Evolutionary conservation across 495 filamentous ascomycete genomes (phyloP).

Genomic region (Lindgomyces ingoldianus): DNA sequence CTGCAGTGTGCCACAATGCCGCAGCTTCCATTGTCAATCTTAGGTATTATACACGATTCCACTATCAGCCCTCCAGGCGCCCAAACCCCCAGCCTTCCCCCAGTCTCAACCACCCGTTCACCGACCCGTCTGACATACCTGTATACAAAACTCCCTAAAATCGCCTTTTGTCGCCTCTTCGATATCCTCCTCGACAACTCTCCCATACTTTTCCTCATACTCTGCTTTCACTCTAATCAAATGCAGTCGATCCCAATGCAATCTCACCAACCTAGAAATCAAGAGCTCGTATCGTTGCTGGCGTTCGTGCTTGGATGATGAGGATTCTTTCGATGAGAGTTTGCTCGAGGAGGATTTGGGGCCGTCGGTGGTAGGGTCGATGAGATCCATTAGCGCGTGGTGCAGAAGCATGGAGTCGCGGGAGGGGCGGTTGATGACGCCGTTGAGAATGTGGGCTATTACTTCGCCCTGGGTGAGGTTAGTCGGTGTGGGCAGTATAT

Average conservation of each 20-base stretch:
- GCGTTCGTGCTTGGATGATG: constrained; percentile 32
- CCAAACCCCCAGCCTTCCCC: too few relatives aligned
- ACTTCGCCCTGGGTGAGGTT: constrained; percentile 72
- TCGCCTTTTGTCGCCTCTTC: constrained; percentile 43
- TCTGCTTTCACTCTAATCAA: constrained; percentile 42
- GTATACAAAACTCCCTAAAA: constrained; percentile 42
- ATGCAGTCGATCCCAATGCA: constrained; percentile 49
- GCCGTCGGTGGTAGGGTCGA: constrained; percentile 25
- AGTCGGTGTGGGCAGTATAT: constrained; percentile 11
- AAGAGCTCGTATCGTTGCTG: constrained; percentile 46
- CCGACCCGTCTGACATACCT: constrained; percentile 36
- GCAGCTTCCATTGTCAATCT: too few relatives aligned
- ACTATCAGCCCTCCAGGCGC: too few relatives aligned
- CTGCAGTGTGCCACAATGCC: too few relatives aligned
- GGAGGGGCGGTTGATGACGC: constrained; percentile 90
- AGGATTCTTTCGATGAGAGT: constrained; percentile 17
- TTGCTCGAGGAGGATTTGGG: constrained; percentile 26
- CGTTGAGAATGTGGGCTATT: constrained; percentile 93
- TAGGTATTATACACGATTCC: too few relatives aligned
- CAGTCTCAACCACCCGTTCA: too few relatives aligned
- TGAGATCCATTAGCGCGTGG: constrained; percentile 70
- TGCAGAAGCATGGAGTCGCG: constrained; percentile 93
- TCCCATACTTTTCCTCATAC: constrained; percentile 44
- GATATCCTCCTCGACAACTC: constrained; percentile 43
- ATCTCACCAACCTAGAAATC: constrained; percentile 43